Evolutionary conservation across 768 basidiomycete genomes (phyloP), one percentile per base, ranked within the genome.

Genomic region (Phaffia tasmanica): DNA sequence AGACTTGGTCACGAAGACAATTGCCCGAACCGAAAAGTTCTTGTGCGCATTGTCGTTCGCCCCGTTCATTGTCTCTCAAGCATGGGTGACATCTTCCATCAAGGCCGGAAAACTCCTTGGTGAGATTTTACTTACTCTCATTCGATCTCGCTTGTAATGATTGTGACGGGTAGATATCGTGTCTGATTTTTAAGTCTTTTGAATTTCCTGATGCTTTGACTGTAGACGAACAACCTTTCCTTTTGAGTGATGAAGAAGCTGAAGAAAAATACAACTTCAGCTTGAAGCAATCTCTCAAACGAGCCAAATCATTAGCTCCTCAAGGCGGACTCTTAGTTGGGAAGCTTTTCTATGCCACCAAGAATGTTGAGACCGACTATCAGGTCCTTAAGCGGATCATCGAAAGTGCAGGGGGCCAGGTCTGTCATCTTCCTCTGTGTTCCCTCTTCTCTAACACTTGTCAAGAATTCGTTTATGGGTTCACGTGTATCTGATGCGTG

Each of bases 21-120:
- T 93, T 29, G 83, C 85, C 6, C 82, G 91, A 5, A 94, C 92
- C 1, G 87, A 91, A 73, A 95, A 94, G 74, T 87, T 94, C 73
- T 79, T 95, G 0, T 84, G 84, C 71, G 88, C 88, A 0, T 78
- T 94, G 70, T 80, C 86, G 0, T 76, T 75, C 0, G 83, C 81
- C 0, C 85, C 87, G 0, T 80, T 79, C 68, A 79, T 93, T 57
- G 76, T 95, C 25, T 81, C 80, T 3, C 80, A 81, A 62, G 78
- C 81, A 46, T 95, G 91, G 92, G 81, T 86, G 5, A 78, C 74
- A 6, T 81, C 81, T 0, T 86, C 83, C 15, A 81, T 82, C 3
- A 79, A 79, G 35, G 79, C 80, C 8, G 82, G 81, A 53, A 78
- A 77, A 48, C 77, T 92, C 5, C 78, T 90, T 30, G 81, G 90